Percentiles rank a stretch among this genome's conserved stretches.
Conservation (phyloP, 306 rosid species). For the Ceratonia siliqua region DNA sequence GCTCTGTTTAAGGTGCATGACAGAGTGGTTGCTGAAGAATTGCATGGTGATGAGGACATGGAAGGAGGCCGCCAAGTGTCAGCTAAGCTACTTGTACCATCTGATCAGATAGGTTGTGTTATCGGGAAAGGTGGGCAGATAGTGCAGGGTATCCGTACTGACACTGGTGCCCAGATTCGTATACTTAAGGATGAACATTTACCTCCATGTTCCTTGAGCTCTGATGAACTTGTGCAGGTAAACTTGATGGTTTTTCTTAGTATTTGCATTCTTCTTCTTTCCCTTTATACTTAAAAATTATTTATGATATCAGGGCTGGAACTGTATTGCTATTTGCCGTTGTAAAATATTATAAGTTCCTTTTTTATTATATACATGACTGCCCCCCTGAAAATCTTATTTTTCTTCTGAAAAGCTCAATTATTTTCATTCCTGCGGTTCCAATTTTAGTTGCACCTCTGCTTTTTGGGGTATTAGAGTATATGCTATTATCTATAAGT, state of each 20-base stretch:
- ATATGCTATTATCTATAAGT: background rate
- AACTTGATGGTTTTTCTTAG: background rate
- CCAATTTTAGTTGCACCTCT: background rate
- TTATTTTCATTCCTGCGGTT: background rate
- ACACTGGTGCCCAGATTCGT: slow-evolving; percentile 92
- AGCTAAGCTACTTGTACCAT: slow-evolving; percentile 85
- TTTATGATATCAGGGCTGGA: background rate
- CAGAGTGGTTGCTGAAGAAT: slow-evolving; percentile 88
- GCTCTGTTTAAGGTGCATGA: slow-evolving; percentile 85
- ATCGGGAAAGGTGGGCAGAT: slow-evolving; percentile 97
- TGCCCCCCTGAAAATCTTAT: background rate
- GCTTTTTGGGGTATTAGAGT: background rate
- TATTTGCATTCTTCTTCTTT: background rate
- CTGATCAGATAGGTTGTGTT: slow-evolving; percentile 95
- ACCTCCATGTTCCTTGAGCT: slow-evolving; percentile 76
- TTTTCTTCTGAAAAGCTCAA: background rate
- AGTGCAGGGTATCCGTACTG: slow-evolving; percentile 79
- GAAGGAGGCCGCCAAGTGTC: slow-evolving; percentile 70
- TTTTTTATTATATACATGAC: background rate
- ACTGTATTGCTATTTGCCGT: too few relatives aligned
- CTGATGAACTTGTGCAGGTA: slow-evolving; percentile 98
- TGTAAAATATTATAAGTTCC: too few relatives aligned
- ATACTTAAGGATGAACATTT: slow-evolving; percentile 91
- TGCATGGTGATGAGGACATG: slow-evolving; percentile 68
- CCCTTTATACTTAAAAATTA: background rate